phyloP scores from a whole-genome alignment of 2,329 filamentous ascomycete species.

The Akanthomyces lecanii region DNA sequence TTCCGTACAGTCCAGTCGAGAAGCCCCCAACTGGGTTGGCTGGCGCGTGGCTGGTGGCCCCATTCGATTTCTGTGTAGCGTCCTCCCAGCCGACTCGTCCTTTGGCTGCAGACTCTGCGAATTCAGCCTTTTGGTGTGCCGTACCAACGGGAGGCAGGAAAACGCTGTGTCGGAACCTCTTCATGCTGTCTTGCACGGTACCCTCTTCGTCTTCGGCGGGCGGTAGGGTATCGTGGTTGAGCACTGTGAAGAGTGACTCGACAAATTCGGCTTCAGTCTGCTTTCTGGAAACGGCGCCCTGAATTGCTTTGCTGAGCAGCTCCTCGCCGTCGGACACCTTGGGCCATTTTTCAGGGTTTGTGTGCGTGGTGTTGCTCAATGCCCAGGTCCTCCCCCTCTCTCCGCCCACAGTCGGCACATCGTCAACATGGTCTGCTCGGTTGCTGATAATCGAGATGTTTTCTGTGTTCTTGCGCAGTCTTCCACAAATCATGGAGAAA shows the following conservation, averaged over 20 bases:
- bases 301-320: constrained; percentile 41
- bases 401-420: constrained; percentile 56
- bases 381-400: constrained; percentile 50
- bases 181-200: constrained; percentile 29
- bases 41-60: constrained; percentile 23
- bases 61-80: constrained; percentile 25
- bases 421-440: constrained; percentile 46
- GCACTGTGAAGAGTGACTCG: constrained; percentile 48
- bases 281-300: constrained; percentile 34
- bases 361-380: constrained; percentile 59
- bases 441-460: constrained; percentile 61
- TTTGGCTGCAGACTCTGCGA: not conserved
- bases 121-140: constrained; percentile 35
- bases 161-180: constrained; percentile 35
- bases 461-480: constrained; percentile 46
- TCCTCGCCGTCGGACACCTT: constrained; percentile 54
- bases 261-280: constrained; percentile 45
- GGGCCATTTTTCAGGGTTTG: constrained; percentile 52
- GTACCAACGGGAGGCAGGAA: constrained; percentile 50
- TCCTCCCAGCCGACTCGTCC: not conserved
- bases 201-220: constrained; percentile 35
- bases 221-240: constrained; percentile 56
- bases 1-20: constrained; percentile 59
- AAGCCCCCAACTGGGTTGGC: constrained; percentile 36
- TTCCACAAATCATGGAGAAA: constrained; percentile 63